Evolutionary conservation across 495 filamentous ascomycete genomes (phyloP).

Genomic region (Filosporella fistucella): DNA sequence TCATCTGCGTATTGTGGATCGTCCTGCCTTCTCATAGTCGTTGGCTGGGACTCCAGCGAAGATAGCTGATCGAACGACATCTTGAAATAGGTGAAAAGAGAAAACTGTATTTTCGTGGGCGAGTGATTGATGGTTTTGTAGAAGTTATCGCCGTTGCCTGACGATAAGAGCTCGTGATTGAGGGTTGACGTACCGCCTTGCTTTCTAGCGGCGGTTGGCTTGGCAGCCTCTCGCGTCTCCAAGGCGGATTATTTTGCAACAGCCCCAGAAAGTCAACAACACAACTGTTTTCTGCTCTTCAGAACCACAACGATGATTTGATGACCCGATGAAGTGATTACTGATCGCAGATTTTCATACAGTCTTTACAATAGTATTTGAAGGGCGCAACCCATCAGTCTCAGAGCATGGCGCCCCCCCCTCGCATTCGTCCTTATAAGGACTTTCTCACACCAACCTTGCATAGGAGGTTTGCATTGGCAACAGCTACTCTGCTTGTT

Average conservation of each 20-base stretch:
- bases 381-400: neutral
- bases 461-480: conserved; percentile 79
- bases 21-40: conserved; percentile 33
- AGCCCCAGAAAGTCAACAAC: conserved; percentile 10
- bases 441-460: conserved; percentile 87
- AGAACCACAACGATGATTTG: conserved; percentile 2
- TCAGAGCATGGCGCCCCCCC: conserved; percentile 18
- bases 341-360: conserved; percentile 1
- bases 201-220: conserved; percentile 1
- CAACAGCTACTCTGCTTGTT: conserved; percentile 57
- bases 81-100: conserved; percentile 1
- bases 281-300: neutral
- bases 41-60: conserved; percentile 64
- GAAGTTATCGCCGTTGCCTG: conserved; percentile 15
- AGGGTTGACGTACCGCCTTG: conserved; percentile 18
- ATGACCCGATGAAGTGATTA: neutral
- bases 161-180: conserved; percentile 5
- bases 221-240: neutral
- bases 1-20: conserved; percentile 88
- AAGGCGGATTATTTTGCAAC: conserved; percentile 7
- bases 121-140: conserved; percentile 4
- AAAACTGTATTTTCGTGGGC: neutral
- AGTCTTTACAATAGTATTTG: conserved; percentile 15
- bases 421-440: conserved; percentile 36
- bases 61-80: conserved; percentile 93